Conservation (phyloP, 495 filamentous ascomycete genomes). For the Cryomyces antarcticus region DNA sequence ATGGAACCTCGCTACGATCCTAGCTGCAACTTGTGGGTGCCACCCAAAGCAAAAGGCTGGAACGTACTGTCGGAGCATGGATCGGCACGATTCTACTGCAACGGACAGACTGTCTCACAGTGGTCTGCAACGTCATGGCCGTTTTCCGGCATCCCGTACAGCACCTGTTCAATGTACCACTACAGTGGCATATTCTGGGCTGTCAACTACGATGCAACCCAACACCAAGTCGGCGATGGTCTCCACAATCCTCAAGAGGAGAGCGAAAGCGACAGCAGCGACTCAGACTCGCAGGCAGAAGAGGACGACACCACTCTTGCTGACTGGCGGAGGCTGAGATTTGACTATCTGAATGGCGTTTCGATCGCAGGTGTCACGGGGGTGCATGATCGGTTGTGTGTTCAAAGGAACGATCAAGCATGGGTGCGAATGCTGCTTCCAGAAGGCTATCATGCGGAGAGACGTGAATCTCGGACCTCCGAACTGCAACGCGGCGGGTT, state of each 20-base stretch:
- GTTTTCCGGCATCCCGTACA: not conserved
- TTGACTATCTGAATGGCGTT: slow-evolving; percentile 2
- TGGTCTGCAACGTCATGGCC: not conserved
- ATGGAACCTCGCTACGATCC: no score
- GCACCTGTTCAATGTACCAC: slow-evolving; percentile 4
- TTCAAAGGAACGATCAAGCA: slow-evolving; percentile 5
- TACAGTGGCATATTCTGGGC: slow-evolving; percentile 2
- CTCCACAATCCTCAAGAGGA: not conserved
- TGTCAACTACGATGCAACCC: slow-evolving; percentile 1
- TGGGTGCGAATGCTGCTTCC: slow-evolving; percentile 13
- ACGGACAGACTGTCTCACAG: not conserved
- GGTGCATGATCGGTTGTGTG: slow-evolving; percentile 1
- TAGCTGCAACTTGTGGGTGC: not conserved
- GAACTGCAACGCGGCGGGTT: slow-evolving; percentile 8
- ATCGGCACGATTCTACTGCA: not conserved
- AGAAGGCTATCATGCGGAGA: slow-evolving; percentile 9
- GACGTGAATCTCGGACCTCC: no score
- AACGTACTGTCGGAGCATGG: not conserved
- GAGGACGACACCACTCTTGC: not conserved
- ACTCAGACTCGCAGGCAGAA: not conserved
- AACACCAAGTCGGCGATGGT: slow-evolving; percentile 3
- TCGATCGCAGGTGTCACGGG: slow-evolving; percentile 4
- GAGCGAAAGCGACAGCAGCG: not conserved
- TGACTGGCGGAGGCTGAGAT: slow-evolving; percentile 7
- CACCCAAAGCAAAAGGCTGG: not conserved